Evolutionary conservation across 352 stramenopile genomes (phyloP).

Genomic region (Achlya hypogyna): DNA sequence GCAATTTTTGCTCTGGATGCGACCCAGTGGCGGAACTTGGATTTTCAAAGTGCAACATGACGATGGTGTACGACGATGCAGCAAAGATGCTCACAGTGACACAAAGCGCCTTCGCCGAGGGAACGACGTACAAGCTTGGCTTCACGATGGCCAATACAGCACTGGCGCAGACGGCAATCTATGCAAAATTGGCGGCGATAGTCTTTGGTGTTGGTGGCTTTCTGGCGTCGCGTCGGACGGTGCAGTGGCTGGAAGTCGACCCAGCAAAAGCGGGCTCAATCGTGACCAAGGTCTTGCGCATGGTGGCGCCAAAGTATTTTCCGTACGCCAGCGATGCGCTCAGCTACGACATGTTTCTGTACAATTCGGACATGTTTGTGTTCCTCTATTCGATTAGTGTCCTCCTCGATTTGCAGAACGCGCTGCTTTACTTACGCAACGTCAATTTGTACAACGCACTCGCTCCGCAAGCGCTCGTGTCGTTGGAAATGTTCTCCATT

Average conservation of each 20-base stretch:
- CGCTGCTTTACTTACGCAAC: neutral
- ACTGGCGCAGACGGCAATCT: neutral
- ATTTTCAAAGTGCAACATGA: neutral
- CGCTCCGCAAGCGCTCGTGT: neutral
- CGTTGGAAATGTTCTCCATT: neutral
- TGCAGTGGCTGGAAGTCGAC: constrained; percentile 13
- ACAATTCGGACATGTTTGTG: constrained; percentile 14
- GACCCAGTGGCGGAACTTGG: neutral
- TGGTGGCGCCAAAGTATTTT: constrained; percentile 13
- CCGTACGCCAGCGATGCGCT: neutral
- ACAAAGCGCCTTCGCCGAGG: neutral
- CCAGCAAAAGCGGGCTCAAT: constrained; percentile 3
- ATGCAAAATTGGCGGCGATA: neutral
- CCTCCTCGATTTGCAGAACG: neutral
- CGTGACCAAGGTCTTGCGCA: neutral
- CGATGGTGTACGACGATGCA: neutral
- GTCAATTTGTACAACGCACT: neutral
- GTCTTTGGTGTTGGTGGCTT: constrained; percentile 4
- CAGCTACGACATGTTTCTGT: neutral
- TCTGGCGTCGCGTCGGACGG: constrained; percentile 4
- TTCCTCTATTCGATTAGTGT: neutral
- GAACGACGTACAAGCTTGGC: constrained; percentile 7
- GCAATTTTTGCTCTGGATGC: constrained; percentile 14
- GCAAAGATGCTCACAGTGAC: neutral
- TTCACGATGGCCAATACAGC: neutral